phyloP scores from a whole-genome alignment of 2,329 filamentous ascomycete species.

The Colletotrichum spinosum region DNA sequence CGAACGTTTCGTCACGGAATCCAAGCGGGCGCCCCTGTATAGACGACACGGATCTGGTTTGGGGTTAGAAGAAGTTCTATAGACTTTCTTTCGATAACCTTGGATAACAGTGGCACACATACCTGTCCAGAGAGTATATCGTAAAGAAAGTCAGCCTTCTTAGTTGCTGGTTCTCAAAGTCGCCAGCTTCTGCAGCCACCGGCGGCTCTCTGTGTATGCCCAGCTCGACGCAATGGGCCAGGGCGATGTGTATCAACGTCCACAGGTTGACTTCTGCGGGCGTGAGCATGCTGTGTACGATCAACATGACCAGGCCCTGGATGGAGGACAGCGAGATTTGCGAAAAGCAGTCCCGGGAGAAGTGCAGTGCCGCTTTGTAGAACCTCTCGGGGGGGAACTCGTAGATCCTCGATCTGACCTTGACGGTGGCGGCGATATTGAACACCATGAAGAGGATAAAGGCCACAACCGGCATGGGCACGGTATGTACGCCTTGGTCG shows the following conservation, averaged over 20 bases:
- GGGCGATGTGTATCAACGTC: slow-evolving; percentile 49
- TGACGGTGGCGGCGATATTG: slow-evolving; percentile 48
- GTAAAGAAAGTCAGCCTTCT: slow-evolving; percentile 48
- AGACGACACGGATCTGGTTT: slow-evolving; percentile 46
- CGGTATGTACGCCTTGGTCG: slow-evolving; percentile 6
- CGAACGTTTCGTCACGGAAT: slow-evolving; percentile 51
- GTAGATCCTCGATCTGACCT: slow-evolving; percentile 48
- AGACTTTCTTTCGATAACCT: not conserved
- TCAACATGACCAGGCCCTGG: slow-evolving; percentile 47
- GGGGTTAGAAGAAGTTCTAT: not conserved
- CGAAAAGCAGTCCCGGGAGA: slow-evolving; percentile 47
- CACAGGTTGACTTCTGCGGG: slow-evolving; percentile 50
- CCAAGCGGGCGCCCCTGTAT: slow-evolving; percentile 53
- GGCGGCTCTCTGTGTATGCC: slow-evolving; percentile 50
- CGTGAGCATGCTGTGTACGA: slow-evolving; percentile 47
- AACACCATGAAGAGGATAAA: slow-evolving; percentile 51
- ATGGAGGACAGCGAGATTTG: slow-evolving; percentile 47
- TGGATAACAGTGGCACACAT: not conserved
- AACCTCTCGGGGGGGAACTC: slow-evolving; percentile 49
- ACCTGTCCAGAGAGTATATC: slow-evolving; percentile 51
- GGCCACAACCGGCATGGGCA: slow-evolving; percentile 41
- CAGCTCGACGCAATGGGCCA: slow-evolving; percentile 51
- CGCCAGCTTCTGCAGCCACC: slow-evolving; percentile 7
- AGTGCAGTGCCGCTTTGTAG: slow-evolving; percentile 46
- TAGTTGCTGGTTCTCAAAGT: slow-evolving; percentile 34